These are phyloP conservation scores for Sisymbrium irio DNA, from an alignment of 345 rosid genomes.

Conservation along the genomic window DNA sequence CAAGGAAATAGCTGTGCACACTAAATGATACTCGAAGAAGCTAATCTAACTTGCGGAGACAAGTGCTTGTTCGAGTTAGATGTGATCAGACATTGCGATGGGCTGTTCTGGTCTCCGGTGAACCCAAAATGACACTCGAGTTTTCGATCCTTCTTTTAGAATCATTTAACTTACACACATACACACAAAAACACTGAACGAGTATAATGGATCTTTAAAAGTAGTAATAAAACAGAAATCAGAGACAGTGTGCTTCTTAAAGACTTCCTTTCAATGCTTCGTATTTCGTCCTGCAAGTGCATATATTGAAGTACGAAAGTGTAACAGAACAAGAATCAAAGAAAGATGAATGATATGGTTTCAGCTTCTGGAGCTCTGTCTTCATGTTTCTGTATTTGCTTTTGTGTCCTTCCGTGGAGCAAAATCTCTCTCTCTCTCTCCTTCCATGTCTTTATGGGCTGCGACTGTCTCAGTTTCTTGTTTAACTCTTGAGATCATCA, in stretches of 20 bases:
- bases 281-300: background rate
- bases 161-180: background rate
- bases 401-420: background rate
- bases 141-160: background rate
- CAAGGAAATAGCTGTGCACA: background rate
- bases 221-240: background rate
- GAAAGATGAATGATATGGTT: background rate
- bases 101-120: background rate
- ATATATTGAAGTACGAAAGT: slow-evolving; percentile 14
- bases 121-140: background rate
- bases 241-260: background rate
- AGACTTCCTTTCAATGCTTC: background rate
- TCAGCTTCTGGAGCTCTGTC: background rate
- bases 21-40: background rate
- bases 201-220: background rate
- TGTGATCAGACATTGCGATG: background rate
- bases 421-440: slow-evolving; percentile 4
- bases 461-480: background rate
- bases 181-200: background rate
- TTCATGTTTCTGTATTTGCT: slow-evolving; percentile 15
- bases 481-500: slow-evolving; percentile 66
- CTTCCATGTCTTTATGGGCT: slow-evolving; percentile 11
- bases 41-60: background rate
- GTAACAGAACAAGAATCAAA: background rate
- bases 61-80: background rate